These are phyloP conservation scores for Globisporangium canariense DNA, from an alignment of 352 stramenopile species.

Conservation along the genomic window DNA sequence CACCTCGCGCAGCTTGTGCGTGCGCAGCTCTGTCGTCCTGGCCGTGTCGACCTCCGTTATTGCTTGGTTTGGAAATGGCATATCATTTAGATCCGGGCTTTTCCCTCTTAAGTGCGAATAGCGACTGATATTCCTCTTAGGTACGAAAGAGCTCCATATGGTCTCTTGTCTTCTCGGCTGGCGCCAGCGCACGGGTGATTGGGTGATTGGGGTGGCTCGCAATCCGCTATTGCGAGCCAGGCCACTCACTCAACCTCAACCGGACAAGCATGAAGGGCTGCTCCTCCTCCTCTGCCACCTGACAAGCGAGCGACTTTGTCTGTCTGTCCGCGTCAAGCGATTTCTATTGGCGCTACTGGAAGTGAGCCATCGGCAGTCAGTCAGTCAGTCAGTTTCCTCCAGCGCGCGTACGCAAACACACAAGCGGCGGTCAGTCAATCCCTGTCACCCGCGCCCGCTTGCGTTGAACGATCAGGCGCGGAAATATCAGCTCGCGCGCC, in stretches of 20 bases:
- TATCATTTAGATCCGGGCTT: too few species aligned
- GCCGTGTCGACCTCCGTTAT: slow-evolving; percentile 2
- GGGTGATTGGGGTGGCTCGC: background rate
- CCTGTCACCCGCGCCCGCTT: background rate
- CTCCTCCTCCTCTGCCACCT: slow-evolving; percentile 5
- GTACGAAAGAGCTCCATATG: too few species aligned
- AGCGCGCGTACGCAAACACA: too few species aligned
- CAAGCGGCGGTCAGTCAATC: background rate
- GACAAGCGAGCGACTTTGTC: background rate
- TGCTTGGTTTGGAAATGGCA: too few species aligned
- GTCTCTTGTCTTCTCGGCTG: too few species aligned
- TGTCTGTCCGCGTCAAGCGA: slow-evolving; percentile 7
- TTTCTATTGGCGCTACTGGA: slow-evolving; percentile 9
- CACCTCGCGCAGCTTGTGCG: slow-evolving; percentile 39
- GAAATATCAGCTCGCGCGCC: slow-evolving; percentile 6
- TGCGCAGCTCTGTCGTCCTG: slow-evolving; percentile 30
- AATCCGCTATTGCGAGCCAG: background rate
- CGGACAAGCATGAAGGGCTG: background rate
- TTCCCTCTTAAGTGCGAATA: background rate
- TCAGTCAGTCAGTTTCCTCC: background rate
- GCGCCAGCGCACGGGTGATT: too few species aligned
- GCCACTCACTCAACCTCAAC: slow-evolving; percentile 2
- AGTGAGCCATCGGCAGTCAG: slow-evolving; percentile 5
- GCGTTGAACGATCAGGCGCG: background rate
- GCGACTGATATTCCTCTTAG: background rate